phyloP scores from a whole-genome alignment of 192 early-diverging fungal species.

The Lobulomyces angularis region DNA sequence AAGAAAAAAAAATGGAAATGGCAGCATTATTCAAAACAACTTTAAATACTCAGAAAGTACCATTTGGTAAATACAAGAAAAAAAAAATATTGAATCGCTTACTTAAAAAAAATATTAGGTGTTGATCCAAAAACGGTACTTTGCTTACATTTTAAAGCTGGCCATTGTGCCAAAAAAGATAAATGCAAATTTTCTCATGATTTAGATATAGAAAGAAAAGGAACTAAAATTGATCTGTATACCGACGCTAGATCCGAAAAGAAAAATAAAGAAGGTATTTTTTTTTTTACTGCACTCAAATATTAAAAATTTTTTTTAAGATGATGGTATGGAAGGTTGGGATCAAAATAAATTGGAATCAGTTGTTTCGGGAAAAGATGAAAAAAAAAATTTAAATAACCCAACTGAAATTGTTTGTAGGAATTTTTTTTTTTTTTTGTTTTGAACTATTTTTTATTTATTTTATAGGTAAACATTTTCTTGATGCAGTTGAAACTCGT shows the following conservation, averaged over 20 bases:
- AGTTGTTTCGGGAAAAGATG: slow-evolving; percentile 53
- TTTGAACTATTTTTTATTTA: too few species aligned
- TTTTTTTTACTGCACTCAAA: neutral
- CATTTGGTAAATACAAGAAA: slow-evolving; percentile 65
- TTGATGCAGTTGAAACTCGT: slow-evolving; percentile 87
- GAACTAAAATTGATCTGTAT: slow-evolving; percentile 85
- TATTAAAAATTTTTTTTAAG: neutral
- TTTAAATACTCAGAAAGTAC: slow-evolving; percentile 78
- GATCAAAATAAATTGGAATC: slow-evolving; percentile 82
- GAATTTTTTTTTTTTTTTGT: too few species aligned
- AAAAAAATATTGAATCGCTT: slow-evolving; percentile 1
- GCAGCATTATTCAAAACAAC: slow-evolving; percentile 83
- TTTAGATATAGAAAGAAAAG: slow-evolving; percentile 75
- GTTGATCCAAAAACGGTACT: slow-evolving; percentile 91
- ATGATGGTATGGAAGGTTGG: slow-evolving; percentile 76
- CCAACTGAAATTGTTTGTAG: slow-evolving; percentile 98
- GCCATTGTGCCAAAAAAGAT: slow-evolving; percentile 76
- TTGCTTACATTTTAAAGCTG: slow-evolving; percentile 85
- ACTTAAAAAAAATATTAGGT: slow-evolving; percentile 21
- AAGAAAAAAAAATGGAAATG: slow-evolving; percentile 80
- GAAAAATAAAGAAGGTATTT: slow-evolving; percentile 17
- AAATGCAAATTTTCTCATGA: slow-evolving; percentile 99
- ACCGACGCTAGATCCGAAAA: slow-evolving; percentile 65
- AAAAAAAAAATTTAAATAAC: slow-evolving; percentile 52
- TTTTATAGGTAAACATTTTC: too few species aligned